A percentile compares a stretch with the other conserved stretches of the same genome.
These are phyloP conservation scores for Saturnispora bothae DNA, from an alignment of 805 yeast genomes.

Conservation along the genomic window DNA sequence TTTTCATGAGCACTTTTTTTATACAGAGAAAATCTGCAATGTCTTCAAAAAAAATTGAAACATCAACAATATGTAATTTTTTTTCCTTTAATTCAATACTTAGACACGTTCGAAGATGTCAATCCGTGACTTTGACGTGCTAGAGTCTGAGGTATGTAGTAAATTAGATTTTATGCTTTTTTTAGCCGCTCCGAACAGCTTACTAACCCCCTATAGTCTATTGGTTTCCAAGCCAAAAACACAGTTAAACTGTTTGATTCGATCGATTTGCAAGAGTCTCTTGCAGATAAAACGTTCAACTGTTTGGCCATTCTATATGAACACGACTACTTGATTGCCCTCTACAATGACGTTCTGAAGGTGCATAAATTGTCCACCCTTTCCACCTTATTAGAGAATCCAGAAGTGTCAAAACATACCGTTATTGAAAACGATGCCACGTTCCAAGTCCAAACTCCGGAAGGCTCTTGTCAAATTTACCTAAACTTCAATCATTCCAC, in stretches of 20 bases:
- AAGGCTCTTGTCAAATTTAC: constrained; percentile 14
- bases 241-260: constrained; percentile 19
- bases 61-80: no score
- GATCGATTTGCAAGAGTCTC: constrained; percentile 1
- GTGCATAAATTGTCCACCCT: constrained; percentile 14
- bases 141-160: constrained; percentile 21
- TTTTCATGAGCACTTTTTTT: no score
- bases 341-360: constrained; percentile 13
- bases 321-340: constrained; percentile 16
- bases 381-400: constrained; percentile 12
- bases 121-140: constrained; percentile 10
- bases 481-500: constrained; percentile 17
- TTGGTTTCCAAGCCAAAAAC: constrained; percentile 23
- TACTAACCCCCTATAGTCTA: constrained; percentile 14
- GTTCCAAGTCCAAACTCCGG: not conserved
- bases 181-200: not conserved
- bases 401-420: constrained; percentile 10
- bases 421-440: constrained; percentile 3
- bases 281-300: constrained; percentile 9
- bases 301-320: constrained; percentile 17
- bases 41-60: no score
- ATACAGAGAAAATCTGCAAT: no score
- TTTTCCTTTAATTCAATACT: no score
- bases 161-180: constrained; percentile 3
- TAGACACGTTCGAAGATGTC: no score